Percentiles rank a stretch among this genome's conserved stretches.
Conservation (phyloP, 306 rosid genomes). For the Trichosanthes cucumerina region DNA sequence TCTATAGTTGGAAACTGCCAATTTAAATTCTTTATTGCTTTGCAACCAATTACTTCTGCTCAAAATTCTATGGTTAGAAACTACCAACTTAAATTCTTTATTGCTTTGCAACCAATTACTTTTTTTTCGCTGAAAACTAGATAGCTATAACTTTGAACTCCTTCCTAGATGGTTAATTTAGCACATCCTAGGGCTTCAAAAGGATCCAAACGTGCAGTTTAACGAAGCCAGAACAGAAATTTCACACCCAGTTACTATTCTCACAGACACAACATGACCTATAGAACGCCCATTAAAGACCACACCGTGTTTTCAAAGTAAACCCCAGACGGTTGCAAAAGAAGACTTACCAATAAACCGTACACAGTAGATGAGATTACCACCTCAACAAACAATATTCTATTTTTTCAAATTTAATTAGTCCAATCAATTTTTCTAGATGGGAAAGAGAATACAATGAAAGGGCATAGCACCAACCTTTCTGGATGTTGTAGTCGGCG, state of each 20-base stretch:
- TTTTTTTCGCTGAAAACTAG: not conserved
- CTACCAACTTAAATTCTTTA: not conserved
- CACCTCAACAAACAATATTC: not conserved
- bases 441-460: not conserved
- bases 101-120: not conserved
- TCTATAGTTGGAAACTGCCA: not conserved
- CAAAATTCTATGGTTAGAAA: not conserved
- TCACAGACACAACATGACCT: not conserved
- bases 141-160: not conserved
- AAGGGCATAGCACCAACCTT: slow-evolving; percentile 29
- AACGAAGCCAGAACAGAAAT: not conserved
- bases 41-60: not conserved
- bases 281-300: not conserved
- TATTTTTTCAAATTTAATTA: not conserved
- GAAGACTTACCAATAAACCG: not conserved
- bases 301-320: too few species aligned
- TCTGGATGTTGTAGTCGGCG: slow-evolving; percentile 93
- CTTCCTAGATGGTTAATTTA: not conserved
- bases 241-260: too few species aligned
- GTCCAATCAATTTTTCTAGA: not conserved
- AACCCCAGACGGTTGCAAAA: not conserved
- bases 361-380: not conserved
- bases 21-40: not conserved
- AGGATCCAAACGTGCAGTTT: not conserved
- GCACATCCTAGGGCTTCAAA: not conserved